These are phyloP conservation scores for Eucommia ulmoides DNA, from an alignment of 257 asterid genomes.

Conservation along the genomic window DNA sequence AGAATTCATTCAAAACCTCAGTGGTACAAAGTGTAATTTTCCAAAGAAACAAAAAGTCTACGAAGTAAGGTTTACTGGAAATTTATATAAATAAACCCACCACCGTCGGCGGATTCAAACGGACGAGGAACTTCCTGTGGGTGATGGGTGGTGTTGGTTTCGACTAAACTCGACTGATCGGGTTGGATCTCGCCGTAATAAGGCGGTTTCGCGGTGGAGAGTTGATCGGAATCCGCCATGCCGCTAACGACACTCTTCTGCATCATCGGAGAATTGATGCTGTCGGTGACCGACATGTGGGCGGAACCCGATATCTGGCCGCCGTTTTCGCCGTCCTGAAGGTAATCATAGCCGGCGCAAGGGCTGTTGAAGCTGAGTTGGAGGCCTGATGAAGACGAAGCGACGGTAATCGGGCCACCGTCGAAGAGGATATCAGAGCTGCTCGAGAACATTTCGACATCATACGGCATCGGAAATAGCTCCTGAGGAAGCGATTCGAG, in stretches of 20 bases:
- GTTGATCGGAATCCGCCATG: slow-evolving; percentile 50
- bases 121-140: slow-evolving; percentile 29
- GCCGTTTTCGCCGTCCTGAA: slow-evolving; percentile 29
- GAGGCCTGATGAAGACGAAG: slow-evolving; percentile 59
- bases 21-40: too few species aligned
- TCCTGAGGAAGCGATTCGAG: slow-evolving; percentile 50
- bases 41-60: too few species aligned
- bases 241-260: slow-evolving; percentile 54
- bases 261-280: slow-evolving; percentile 66
- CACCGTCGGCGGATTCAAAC: slow-evolving; percentile 31
- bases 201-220: slow-evolving; percentile 14
- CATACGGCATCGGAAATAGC: slow-evolving; percentile 52
- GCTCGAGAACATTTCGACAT: slow-evolving; percentile 52
- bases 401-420: slow-evolving; percentile 38
- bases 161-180: too few species aligned
- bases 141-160: too few species aligned
- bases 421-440: slow-evolving; percentile 47
- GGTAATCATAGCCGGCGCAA: slow-evolving; percentile 28
- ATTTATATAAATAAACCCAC: too few species aligned
- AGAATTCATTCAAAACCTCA: too few species aligned
- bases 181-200: slow-evolving; percentile 6
- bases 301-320: slow-evolving; percentile 33
- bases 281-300: slow-evolving; percentile 76
- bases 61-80: too few species aligned
- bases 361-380: slow-evolving; percentile 58